phyloP scores from a whole-genome alignment of 768 basidiomycete species.

The Cystoderma amianthinum region DNA sequence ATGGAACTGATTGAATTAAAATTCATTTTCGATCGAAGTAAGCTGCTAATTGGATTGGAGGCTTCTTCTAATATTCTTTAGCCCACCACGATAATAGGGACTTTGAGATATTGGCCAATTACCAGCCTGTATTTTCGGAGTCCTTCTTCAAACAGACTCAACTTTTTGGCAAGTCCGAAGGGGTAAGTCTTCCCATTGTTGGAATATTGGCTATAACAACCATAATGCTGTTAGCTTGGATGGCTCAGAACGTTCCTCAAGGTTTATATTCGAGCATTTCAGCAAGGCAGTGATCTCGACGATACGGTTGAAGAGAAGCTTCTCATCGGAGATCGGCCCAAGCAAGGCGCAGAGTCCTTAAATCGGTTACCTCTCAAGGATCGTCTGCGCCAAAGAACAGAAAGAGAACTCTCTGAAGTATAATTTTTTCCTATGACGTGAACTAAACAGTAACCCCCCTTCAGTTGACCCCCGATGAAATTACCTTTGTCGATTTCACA shows the following conservation, averaged over 20 bases:
- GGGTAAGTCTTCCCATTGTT: conserved; percentile 34
- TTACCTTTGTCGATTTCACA: conserved; percentile 49
- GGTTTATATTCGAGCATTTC: conserved; percentile 71
- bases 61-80: conserved; percentile 15
- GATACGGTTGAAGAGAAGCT: conserved; percentile 78
- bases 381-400: conserved; percentile 42
- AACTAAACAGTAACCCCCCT: conserved; percentile 1
- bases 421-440: no score
- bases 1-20: conserved; percentile 82
- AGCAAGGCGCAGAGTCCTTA: conserved; percentile 45
- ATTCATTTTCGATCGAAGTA: conserved; percentile 73
- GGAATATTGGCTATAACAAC: conserved; percentile 1
- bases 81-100: conserved; percentile 87
- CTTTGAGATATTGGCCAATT: conserved; percentile 68
- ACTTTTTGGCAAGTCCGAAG: conserved; percentile 55
- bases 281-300: conserved; percentile 75
- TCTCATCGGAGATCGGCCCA: conserved; percentile 74
- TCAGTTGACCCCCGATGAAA: conserved; percentile 66
- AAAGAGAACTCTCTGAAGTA: conserved; percentile 53
- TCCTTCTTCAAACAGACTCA: conserved; percentile 63
- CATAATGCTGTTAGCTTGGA: conserved; percentile 54
- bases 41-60: conserved; percentile 12
- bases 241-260: conserved; percentile 73
- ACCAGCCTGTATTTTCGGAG: conserved; percentile 52
- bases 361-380: conserved; percentile 47